Evolutionary conservation across 257 asterid genomes (phyloP).

Genomic region (Rhazya stricta): DNA sequence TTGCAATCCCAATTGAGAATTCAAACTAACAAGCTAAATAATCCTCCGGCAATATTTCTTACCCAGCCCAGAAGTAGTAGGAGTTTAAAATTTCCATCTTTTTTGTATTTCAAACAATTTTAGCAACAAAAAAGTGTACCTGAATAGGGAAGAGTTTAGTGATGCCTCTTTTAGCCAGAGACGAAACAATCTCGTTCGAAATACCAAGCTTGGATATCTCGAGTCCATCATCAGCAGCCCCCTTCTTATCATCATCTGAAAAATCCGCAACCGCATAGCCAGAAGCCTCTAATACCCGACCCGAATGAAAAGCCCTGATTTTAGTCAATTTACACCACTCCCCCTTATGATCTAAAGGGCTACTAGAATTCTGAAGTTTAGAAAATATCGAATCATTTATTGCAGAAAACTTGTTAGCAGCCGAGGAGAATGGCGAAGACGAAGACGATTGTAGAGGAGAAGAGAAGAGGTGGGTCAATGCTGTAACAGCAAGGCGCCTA

Average conservation of each 20-base stretch:
- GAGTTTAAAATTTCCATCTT: neutral
- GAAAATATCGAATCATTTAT: constrained; percentile 13
- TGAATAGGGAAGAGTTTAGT: constrained; percentile 87
- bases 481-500: constrained; percentile 38
- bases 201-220: constrained; percentile 85
- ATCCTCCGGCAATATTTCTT: neutral
- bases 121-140: constrained; percentile 30
- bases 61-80: neutral
- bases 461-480: constrained; percentile 35
- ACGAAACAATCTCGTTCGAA: constrained; percentile 49
- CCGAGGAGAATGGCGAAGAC: neutral
- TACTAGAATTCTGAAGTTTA: constrained; percentile 21
- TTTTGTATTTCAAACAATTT: neutral
- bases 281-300: constrained; percentile 37
- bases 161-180: constrained; percentile 65
- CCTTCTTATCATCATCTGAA: constrained; percentile 45
- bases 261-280: constrained; percentile 54
- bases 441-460: constrained; percentile 1
- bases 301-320: constrained; percentile 45
- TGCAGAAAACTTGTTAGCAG: constrained; percentile 18
- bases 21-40: neutral
- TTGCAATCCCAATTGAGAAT: neutral
- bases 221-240: constrained; percentile 64
- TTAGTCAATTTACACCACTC: neutral
- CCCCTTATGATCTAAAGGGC: constrained; percentile 1